phyloP scores from a whole-genome alignment of 805 yeast genomes.

The Spathaspora hagerdaliae region DNA sequence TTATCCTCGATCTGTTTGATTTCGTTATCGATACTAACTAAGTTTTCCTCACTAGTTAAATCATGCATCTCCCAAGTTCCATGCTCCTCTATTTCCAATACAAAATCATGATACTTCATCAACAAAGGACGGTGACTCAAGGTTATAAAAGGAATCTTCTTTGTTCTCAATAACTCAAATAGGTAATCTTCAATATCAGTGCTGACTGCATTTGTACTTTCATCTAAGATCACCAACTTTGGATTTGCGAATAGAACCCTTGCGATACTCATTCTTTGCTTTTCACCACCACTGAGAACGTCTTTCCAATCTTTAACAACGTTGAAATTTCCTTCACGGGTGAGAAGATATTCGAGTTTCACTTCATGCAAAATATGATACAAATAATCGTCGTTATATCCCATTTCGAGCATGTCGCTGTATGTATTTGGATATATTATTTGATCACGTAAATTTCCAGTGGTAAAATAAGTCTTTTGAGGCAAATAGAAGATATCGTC shows the following conservation, averaged over 20 bases:
- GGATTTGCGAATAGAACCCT: slow-evolving; percentile 79
- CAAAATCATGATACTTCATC: slow-evolving; percentile 77
- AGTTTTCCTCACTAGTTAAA: slow-evolving; percentile 61
- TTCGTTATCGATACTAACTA: slow-evolving; percentile 69
- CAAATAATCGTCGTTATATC: slow-evolving; percentile 66
- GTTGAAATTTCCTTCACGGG: slow-evolving; percentile 57
- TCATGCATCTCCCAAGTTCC: slow-evolving; percentile 55
- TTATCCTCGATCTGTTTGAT: slow-evolving; percentile 62
- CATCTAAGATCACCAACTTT: slow-evolving; percentile 79
- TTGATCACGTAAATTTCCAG: slow-evolving; percentile 87
- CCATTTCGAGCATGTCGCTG: slow-evolving; percentile 69
- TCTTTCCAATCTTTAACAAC: slow-evolving; percentile 76
- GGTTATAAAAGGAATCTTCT: slow-evolving; percentile 74
- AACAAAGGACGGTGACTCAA: slow-evolving; percentile 80
- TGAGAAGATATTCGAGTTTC: slow-evolving; percentile 72
- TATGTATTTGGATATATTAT: slow-evolving; percentile 81
- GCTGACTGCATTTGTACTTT: slow-evolving; percentile 90
- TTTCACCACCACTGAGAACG: slow-evolving; percentile 94
- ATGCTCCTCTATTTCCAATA: slow-evolving; percentile 56
- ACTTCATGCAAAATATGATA: slow-evolving; percentile 68
- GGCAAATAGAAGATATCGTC: slow-evolving; percentile 75
- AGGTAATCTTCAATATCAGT: slow-evolving; percentile 85
- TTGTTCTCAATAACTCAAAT: slow-evolving; percentile 68
- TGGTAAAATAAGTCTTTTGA: slow-evolving; percentile 78
- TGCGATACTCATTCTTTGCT: slow-evolving; percentile 87